Conservation (phyloP, 441 rosid species). For the Pelargonium citronellum region DNA sequence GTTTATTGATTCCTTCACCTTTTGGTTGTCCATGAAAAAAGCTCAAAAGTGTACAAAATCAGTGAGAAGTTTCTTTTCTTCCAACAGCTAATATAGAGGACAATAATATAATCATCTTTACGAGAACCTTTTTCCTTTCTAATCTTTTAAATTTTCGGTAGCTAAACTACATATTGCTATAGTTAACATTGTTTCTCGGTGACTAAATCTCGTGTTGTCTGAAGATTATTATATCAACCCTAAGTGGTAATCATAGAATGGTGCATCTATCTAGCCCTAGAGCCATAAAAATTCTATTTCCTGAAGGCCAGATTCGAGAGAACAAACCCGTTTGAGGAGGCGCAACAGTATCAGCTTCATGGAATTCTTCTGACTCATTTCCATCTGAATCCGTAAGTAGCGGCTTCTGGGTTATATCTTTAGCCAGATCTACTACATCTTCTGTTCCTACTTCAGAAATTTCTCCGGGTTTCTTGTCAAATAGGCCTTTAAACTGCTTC, state of each 20-base stretch:
- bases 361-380: slow-evolving; percentile 24
- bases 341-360: slow-evolving; percentile 23
- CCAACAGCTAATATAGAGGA: too few species aligned
- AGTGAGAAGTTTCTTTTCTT: too few species aligned
- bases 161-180: too few species aligned
- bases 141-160: too few species aligned
- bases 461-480: slow-evolving; percentile 77
- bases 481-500: slow-evolving; percentile 83
- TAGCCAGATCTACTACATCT: slow-evolving; percentile 25
- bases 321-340: slow-evolving; percentile 35
- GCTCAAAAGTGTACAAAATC: too few species aligned
- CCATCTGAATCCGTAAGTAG: slow-evolving; percentile 18
- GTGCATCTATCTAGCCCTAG: slow-evolving; percentile 45
- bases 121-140: too few species aligned
- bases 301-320: slow-evolving; percentile 46
- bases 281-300: slow-evolving; percentile 36
- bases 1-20: too few species aligned
- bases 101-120: too few species aligned
- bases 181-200: not conserved
- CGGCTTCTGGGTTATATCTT: slow-evolving; percentile 17
- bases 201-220: not conserved
- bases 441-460: slow-evolving; percentile 48
- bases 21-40: too few species aligned
- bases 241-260: slow-evolving; percentile 28
- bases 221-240: not conserved